Evolutionary conservation across 1,284 basidiomycete genomes (phyloP).

Genomic region (Microbotryum lychnidis-dioicae): DNA sequence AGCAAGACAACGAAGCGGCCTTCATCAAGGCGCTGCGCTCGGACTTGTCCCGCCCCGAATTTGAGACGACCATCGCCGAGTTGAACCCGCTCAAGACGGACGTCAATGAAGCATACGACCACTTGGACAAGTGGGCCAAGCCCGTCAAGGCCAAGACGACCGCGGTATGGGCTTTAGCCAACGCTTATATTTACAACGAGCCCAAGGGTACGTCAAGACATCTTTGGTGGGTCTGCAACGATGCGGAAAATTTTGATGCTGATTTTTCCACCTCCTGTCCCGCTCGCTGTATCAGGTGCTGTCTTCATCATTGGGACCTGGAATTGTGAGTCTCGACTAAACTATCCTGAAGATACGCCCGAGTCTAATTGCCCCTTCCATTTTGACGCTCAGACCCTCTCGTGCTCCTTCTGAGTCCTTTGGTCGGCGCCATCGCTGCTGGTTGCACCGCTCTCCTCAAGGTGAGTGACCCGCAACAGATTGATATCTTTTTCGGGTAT

Average conservation of each 20-base stretch:
- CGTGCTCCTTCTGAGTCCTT: slow-evolving; percentile 35
- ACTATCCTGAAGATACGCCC: background rate
- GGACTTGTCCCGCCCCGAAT: slow-evolving; percentile 40
- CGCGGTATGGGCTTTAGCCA: slow-evolving; percentile 37
- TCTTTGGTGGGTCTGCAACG: background rate
- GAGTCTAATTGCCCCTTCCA: background rate
- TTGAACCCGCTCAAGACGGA: slow-evolving; percentile 36
- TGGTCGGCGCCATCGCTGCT: slow-evolving; percentile 43
- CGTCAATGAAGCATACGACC: slow-evolving; percentile 36
- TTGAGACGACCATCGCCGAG: slow-evolving; percentile 40
- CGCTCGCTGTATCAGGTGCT: slow-evolving; percentile 29
- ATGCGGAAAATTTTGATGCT: background rate
- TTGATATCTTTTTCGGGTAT: no score
- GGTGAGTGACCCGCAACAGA: background rate
- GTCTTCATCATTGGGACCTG: slow-evolving; percentile 42
- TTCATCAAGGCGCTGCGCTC: slow-evolving; percentile 36
- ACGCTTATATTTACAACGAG: slow-evolving; percentile 38
- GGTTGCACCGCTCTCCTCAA: slow-evolving; percentile 41
- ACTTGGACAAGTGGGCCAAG: slow-evolving; percentile 41
- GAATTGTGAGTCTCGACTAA: slow-evolving; percentile 29
- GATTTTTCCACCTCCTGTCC: background rate
- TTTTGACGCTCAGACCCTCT: background rate
- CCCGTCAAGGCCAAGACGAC: slow-evolving; percentile 35
- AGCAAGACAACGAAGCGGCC: slow-evolving; percentile 38
- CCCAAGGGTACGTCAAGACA: slow-evolving; percentile 35